These are phyloP conservation scores for Paramecium caudatum DNA, from an alignment of 73 alveolate genomes.

Conservation along the genomic window DNA sequence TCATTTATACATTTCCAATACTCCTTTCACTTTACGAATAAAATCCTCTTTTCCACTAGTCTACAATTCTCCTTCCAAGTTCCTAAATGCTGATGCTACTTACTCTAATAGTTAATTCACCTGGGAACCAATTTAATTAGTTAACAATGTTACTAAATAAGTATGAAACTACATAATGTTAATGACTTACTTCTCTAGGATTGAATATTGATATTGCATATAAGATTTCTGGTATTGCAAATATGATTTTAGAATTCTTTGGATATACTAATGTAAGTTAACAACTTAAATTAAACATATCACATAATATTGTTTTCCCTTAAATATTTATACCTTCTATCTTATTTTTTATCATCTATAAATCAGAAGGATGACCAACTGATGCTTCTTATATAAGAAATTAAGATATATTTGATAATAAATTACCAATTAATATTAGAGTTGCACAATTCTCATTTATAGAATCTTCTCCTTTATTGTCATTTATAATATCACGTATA, in stretches of 20 bases:
- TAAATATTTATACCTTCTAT: not conserved
- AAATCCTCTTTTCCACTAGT: not conserved
- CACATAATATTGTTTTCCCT: not conserved
- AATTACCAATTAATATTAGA: not conserved
- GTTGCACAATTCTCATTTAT: slow-evolving; percentile 4
- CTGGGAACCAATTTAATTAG: not conserved
- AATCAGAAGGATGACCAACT: not conserved
- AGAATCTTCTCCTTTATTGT: slow-evolving; percentile 43
- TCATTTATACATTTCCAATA: slow-evolving; percentile 46
- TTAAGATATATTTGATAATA: not conserved
- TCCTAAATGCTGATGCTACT: not conserved
- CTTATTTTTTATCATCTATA: slow-evolving; percentile 14
- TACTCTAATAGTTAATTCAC: not conserved
- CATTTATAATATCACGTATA: not conserved
- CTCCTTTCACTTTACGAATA: not conserved
- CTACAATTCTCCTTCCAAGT: slow-evolving; percentile 7
- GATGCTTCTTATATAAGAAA: slow-evolving; percentile 49
- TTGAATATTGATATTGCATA: slow-evolving; percentile 3
- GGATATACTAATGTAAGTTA: slow-evolving; percentile 3
- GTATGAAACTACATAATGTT: not conserved
- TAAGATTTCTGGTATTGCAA: slow-evolving; percentile 25
- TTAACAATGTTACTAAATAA: not conserved
- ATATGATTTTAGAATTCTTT: not conserved
- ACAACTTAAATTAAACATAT: not conserved
- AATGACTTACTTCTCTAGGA: slow-evolving; percentile 12